phyloP scores from a whole-genome alignment of 2,329 filamentous ascomycete genomes.

The Paracorniculantispora psalliotae region DNA sequence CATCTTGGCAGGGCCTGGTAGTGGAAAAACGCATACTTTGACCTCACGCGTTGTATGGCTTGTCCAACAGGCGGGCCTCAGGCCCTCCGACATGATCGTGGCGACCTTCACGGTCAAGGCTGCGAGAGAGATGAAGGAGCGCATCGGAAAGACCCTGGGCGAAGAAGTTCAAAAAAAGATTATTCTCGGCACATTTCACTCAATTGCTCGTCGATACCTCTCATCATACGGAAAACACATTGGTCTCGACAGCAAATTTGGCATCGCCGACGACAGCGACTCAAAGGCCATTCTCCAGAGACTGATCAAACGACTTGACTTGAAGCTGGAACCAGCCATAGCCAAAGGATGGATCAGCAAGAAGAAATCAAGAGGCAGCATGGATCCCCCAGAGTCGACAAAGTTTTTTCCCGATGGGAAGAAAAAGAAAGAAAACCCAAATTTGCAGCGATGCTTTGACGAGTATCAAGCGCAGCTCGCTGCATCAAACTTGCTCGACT shows the following conservation, averaged over 20 bases:
- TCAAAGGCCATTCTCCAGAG: conserved; percentile 73
- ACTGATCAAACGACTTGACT: conserved; percentile 70
- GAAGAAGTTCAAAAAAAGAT: conserved; percentile 69
- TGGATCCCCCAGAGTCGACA: conserved; percentile 27
- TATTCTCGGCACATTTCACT: conserved; percentile 91
- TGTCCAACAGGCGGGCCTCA: conserved; percentile 63
- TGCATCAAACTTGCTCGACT: conserved; percentile 80
- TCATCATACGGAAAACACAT: conserved; percentile 79
- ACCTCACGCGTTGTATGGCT: conserved; percentile 90
- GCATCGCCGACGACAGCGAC: conserved; percentile 83
- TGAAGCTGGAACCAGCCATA: conserved; percentile 62
- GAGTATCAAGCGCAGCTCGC: conserved; percentile 75
- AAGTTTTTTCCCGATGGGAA: conserved; percentile 29
- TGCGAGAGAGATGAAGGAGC: conserved; percentile 85
- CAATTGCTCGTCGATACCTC: conserved; percentile 81
- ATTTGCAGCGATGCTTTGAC: conserved; percentile 62
- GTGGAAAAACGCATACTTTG: conserved; percentile 91
- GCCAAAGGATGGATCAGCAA: conserved; percentile 75
- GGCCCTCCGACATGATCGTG: conserved; percentile 84
- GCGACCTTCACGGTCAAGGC: conserved; percentile 98
- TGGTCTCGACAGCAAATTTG: conserved; percentile 76
- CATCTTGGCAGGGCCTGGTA: conserved; percentile 63
- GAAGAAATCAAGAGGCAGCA: conserved; percentile 53
- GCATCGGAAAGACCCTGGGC: conserved; percentile 77
- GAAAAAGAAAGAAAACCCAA: conserved; percentile 39